Conservation (phyloP, 2,329 filamentous ascomycete species). For the Penicillium sp. region DNA sequence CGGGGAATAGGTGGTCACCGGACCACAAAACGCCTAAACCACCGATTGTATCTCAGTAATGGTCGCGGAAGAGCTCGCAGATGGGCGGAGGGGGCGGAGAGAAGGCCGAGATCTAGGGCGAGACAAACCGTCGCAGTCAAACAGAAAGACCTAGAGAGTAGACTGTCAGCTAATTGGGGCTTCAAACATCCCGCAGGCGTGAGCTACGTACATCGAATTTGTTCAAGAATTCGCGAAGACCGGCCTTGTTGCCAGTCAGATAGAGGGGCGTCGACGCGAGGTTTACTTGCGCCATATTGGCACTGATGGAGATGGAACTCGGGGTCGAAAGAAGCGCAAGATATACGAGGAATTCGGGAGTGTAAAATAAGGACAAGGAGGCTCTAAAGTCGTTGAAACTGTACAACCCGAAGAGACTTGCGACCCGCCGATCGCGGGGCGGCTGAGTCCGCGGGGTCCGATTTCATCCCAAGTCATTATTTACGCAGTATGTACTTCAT, state of each 20-base stretch:
- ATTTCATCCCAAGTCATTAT: too few species aligned
- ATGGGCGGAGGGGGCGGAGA: constrained; percentile 1
- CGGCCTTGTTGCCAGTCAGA: constrained; percentile 71
- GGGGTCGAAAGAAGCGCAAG: not conserved
- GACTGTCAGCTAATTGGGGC: not conserved
- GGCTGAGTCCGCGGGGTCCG: not conserved
- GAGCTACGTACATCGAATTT: constrained; percentile 74
- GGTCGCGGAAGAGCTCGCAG: constrained; percentile 11
- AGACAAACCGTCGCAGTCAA: constrained; percentile 87
- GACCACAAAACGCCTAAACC: constrained; percentile 88
- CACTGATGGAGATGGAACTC: not conserved
- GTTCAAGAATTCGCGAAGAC: constrained; percentile 77
- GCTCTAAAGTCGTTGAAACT: not conserved
- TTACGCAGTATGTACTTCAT: too few species aligned
- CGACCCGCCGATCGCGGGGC: constrained; percentile 19
- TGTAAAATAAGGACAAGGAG: not conserved
- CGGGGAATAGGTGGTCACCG: constrained; percentile 81
- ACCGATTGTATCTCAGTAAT: constrained; percentile 34
- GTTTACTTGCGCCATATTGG: constrained; percentile 14
- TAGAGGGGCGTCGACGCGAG: constrained; percentile 46
- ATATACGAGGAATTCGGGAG: not conserved
- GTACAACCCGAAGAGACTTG: constrained; percentile 19
- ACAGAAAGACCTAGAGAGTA: constrained; percentile 68
- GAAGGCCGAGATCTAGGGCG: constrained; percentile 1
- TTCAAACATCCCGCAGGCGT: not conserved